phyloP scores from a whole-genome alignment of 805 yeast genomes.

The Sugiyamaella floridensis region DNA sequence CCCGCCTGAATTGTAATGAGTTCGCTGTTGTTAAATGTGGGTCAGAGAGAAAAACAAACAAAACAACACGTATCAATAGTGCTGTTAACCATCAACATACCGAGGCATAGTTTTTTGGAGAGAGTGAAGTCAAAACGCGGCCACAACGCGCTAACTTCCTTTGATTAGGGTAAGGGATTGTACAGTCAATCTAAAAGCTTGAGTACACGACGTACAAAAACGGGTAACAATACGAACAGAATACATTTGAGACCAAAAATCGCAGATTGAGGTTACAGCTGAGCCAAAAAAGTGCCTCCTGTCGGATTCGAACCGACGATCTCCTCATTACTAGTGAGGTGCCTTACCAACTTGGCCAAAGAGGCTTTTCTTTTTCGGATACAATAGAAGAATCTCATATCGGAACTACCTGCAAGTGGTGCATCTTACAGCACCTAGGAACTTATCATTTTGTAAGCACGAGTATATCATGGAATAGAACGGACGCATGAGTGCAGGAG shows the following conservation, averaged over 20 bases:
- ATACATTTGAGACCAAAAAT: not conserved
- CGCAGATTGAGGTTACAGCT: not conserved
- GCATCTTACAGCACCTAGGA: not conserved
- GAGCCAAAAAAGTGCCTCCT: slow-evolving; percentile 4
- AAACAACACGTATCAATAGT: not conserved
- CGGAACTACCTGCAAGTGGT: not conserved
- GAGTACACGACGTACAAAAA: not conserved
- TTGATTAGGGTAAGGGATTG: not conserved
- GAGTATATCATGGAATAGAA: not conserved
- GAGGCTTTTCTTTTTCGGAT: not conserved
- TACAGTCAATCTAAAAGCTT: not conserved
- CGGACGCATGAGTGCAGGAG: too few species aligned
- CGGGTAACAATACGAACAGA: not conserved
- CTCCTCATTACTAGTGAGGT: slow-evolving; percentile 14
- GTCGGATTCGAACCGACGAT: slow-evolving; percentile 11
- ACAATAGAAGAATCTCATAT: not conserved
- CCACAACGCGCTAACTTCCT: not conserved
- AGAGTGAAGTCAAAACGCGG: not conserved
- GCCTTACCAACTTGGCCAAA: slow-evolving; percentile 12
- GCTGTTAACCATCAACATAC: not conserved
- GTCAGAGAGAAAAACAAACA: not conserved
- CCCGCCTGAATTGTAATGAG: slow-evolving; percentile 43
- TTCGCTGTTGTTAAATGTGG: slow-evolving; percentile 22
- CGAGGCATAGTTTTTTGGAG: not conserved
- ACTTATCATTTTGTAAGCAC: not conserved